Evolutionary conservation across 2,329 filamentous ascomycete genomes (phyloP).

Genomic region (Neopestalotiopsis rosae): DNA sequence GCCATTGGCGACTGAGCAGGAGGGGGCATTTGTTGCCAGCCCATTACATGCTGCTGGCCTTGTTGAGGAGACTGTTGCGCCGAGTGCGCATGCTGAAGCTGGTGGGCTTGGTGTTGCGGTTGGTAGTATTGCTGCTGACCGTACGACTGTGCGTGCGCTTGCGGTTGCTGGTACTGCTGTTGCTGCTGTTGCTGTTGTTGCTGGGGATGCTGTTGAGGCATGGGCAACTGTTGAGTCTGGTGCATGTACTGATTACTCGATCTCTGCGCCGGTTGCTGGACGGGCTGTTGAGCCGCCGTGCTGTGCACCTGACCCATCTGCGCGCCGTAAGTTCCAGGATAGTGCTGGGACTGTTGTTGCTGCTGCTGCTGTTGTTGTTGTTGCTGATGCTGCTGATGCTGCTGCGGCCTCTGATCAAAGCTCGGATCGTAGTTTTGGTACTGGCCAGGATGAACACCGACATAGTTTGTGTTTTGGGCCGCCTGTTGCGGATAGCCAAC

Average conservation of each 20-base stretch:
- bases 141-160: conserved; percentile 17
- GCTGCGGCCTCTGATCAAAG: conserved; percentile 31
- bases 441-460: conserved; percentile 22
- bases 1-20: conserved; percentile 28
- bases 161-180: conserved; percentile 6
- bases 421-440: conserved; percentile 36
- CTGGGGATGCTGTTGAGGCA: conserved; percentile 19
- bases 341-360: conserved; percentile 18
- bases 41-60: conserved; percentile 27
- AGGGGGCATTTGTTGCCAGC: conserved; percentile 33
- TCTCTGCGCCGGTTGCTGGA: conserved; percentile 17
- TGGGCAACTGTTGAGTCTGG: conserved; percentile 6
- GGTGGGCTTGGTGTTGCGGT: conserved; percentile 19
- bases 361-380: conserved; percentile 4
- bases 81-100: conserved; percentile 5
- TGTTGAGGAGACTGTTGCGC: conserved; percentile 10
- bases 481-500: conserved; percentile 27
- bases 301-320: conserved; percentile 20
- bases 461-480: conserved; percentile 31
- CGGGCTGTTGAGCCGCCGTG: conserved; percentile 16
- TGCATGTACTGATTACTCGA: conserved; percentile 14
- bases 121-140: conserved; percentile 21
- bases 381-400: conserved; percentile 17
- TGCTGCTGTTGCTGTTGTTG: conserved; percentile 20
- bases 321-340: conserved; percentile 22